phyloP scores from a whole-genome alignment of 805 yeast genomes.

The Osmozyma mogii region DNA sequence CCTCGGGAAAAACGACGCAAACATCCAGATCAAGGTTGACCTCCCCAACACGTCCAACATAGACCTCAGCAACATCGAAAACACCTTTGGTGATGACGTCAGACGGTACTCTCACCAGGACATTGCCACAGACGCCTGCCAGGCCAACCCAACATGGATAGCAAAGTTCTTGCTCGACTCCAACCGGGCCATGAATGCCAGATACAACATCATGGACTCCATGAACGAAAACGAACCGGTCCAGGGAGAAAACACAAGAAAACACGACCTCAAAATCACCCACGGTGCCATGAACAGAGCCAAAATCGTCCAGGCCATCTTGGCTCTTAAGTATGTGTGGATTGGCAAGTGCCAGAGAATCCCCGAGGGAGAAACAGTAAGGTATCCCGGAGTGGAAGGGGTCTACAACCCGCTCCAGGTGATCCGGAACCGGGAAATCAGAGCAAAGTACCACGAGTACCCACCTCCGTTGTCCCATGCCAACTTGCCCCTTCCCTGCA shows the following conservation, averaged over 20 bases:
- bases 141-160: constrained; percentile 12
- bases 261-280: constrained; percentile 16
- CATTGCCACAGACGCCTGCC: constrained; percentile 1
- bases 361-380: constrained; percentile 11
- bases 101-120: not conserved
- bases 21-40: constrained; percentile 8
- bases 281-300: constrained; percentile 37
- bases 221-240: constrained; percentile 6
- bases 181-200: constrained; percentile 34
- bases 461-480: constrained; percentile 35
- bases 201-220: constrained; percentile 32
- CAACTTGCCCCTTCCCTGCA: constrained; percentile 55
- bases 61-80: too few relatives aligned
- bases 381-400: constrained; percentile 50
- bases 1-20: constrained; percentile 3
- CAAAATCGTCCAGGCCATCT: constrained; percentile 38
- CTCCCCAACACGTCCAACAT: too few relatives aligned
- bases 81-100: too few relatives aligned
- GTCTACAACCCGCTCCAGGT: constrained; percentile 77
- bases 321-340: constrained; percentile 43
- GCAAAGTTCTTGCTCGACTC: constrained; percentile 35
- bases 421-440: constrained; percentile 60
- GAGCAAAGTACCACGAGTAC: constrained; percentile 43
- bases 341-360: constrained; percentile 35
- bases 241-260: constrained; percentile 3